A percentile compares a stretch with the other conserved stretches of the same genome.
Conservation (phyloP, 257 asterid species). For the Verbascum thapsus region DNA sequence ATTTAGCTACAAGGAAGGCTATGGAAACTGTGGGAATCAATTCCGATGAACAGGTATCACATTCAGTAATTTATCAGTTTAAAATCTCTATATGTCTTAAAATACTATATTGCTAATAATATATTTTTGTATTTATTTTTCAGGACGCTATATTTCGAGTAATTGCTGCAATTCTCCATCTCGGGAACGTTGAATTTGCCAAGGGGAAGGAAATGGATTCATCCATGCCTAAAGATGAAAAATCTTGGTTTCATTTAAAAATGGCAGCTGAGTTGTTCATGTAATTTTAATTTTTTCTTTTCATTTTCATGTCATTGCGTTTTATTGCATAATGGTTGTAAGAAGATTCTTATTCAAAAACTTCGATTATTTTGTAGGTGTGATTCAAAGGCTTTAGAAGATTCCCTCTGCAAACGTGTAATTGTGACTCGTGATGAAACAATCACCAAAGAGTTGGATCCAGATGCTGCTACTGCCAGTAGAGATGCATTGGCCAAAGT, state of each 20-base stretch:
- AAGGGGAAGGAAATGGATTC: slow-evolving; percentile 93
- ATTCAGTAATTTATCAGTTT: slow-evolving; percentile 20
- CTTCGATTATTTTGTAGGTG: slow-evolving; percentile 56
- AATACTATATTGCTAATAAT: slow-evolving; percentile 17
- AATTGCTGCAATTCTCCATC: slow-evolving; percentile 96
- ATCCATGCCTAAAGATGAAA: slow-evolving; percentile 93
- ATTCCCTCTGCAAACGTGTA: slow-evolving; percentile 73
- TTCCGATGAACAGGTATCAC: slow-evolving; percentile 79
- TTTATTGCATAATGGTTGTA: background rate
- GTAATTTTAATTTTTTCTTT: slow-evolving; percentile 60
- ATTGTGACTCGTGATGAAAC: slow-evolving; percentile 83
- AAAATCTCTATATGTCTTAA: background rate
- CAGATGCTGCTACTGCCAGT: slow-evolving; percentile 70
- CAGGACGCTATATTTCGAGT: slow-evolving; percentile 98
- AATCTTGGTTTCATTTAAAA: slow-evolving; percentile 84
- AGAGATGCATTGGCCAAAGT: slow-evolving; percentile 78
- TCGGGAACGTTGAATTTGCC: slow-evolving; percentile 88
- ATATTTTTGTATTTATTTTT: slow-evolving; percentile 18
- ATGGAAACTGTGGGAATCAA: slow-evolving; percentile 98
- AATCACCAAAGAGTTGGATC: slow-evolving; percentile 72
- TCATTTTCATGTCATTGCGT: background rate
- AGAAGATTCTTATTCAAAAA: slow-evolving; percentile 17
- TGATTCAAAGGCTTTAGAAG: slow-evolving; percentile 69
- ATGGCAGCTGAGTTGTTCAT: slow-evolving; percentile 93
- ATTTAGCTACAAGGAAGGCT: slow-evolving; percentile 83